Base-by-base conservation (phyloP, 2,329 filamentous ascomycete species). In the Scedosporium apiospermum region DNA sequence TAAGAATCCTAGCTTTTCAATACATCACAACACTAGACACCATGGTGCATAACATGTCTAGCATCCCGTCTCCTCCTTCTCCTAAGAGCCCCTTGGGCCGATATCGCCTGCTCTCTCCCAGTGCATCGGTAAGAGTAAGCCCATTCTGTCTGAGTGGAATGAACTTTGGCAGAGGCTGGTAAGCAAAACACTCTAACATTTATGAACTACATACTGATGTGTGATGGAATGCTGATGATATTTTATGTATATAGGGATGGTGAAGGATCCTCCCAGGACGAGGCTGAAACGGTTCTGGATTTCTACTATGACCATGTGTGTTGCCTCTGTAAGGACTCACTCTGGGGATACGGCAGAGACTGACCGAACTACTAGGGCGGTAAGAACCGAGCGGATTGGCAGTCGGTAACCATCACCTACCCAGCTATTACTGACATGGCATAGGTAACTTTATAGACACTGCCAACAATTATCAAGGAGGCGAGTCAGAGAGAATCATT, bases 391-490 rank as follows among this genome's bases (percentile, higher is more conserved):
- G 60, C n/a, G 21, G 10, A 14, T 38, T 42, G 4, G 18, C 27
- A 38, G 26, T 4, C 14, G 9, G n/a, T 38, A 27, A 21, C 16
- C 4, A n/a, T 26, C 9, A 4, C 21, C 42, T 16, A 44, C 21
- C 34, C 3, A 38, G 12, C 34, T 12, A 38, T 12, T 38, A 26
- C 60, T 61, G 60, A 61, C 55, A n/a, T 30, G 21, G 61, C 57
- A 72, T 82, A 63, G 88, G 88, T 26, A 91, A 91, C 74, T 90
- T 91, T 72, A 86, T 91, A 69, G 88, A 91, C 71, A 89, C 86
- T 0, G 69, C 86, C 64, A 88, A 85, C 74, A 87, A 86, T 71
- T 90, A 90, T 73, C 87, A 88, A 67, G 74, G 78, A 62, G 78
- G 77, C 64, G 79, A 89, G 71, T 83, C 83, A 1, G 88, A 90